Evolutionary conservation across 345 rosid species (phyloP).

Genomic region (Lumnitzera littorea): DNA sequence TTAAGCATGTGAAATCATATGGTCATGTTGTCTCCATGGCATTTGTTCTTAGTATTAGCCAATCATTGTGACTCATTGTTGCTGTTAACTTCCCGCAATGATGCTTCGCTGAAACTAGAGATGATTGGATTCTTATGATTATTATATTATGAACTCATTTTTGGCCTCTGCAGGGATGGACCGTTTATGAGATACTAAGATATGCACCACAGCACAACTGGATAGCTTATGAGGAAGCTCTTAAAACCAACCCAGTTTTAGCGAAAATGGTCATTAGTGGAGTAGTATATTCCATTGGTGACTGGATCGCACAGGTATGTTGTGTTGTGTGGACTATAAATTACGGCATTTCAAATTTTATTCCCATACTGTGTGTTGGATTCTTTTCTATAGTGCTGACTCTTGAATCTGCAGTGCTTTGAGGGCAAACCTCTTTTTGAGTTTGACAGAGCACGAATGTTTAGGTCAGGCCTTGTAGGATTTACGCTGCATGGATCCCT

Average conservation of each 20-base stretch:
- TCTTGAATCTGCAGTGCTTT: conserved; percentile 40
- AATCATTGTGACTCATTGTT: no score
- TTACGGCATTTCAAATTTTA: neutral
- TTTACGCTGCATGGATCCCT: conserved; percentile 89
- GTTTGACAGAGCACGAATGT: conserved; percentile 71
- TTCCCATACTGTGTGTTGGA: neutral
- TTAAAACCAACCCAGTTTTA: conserved; percentile 70
- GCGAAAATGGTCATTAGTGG: conserved; percentile 97
- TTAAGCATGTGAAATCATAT: no score
- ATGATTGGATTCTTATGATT: neutral
- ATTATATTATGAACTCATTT: conserved; percentile 3
- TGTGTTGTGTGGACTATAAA: conserved; percentile 1
- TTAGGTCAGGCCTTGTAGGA: conserved; percentile 94
- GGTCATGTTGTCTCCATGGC: no score
- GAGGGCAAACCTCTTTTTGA: conserved; percentile 91
- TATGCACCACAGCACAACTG: conserved; percentile 97
- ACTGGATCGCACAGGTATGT: conserved; percentile 95
- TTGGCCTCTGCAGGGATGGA: conserved; percentile 68
- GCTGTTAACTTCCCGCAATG: no score
- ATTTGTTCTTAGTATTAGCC: no score
- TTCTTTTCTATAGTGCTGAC: conserved; percentile 1
- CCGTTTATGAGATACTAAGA: conserved; percentile 74
- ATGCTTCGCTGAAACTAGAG: neutral
- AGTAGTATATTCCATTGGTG: conserved; percentile 83
- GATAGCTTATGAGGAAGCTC: conserved; percentile 90